Base-by-base conservation (phyloP, 2,329 filamentous ascomycete genomes). In the Escovopsis weberi region DNA sequence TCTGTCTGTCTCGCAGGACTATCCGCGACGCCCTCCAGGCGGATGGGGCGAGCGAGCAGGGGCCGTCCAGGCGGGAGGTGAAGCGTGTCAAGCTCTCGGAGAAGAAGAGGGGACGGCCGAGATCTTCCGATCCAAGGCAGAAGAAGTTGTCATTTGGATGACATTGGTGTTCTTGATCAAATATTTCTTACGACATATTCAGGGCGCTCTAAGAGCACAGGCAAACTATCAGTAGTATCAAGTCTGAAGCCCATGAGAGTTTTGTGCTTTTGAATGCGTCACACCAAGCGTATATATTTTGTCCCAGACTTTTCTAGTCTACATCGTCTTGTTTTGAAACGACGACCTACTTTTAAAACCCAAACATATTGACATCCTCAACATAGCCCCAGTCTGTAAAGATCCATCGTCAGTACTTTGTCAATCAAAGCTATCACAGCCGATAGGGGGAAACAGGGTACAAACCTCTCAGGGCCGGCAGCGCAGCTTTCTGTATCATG, bases 1-100 rank as follows among this genome's bases (percentile, higher is more conserved):
- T 83, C 8, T 98, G 91, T 58, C 71, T 98, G 2, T 95, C 88
- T 1, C 72, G 80, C 43, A 78, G 84, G 54, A 85, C 86, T 0
- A 96, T 98, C 52, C 81, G 81, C 38, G 85, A 95, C 53, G 82
- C 78, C 0, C 80, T 91, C 1, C 79, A 85, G 28, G 70, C 70
- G 43, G 61, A 69, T 46, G 55, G 55, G 39, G 40, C 55, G 26
- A 48, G 45, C 7, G 40, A 39, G 37, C 43, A 38, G 36, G 42
- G 43, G 12, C 61, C 62, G 35, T 53, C 56, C 11, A 63, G 60
- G 3, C 57, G 62, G 23, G 45, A 44, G 1, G 58, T 63, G 6
- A 70, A 68, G 49, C 62, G 55, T 40, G 38, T 55, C 2, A 65
- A 59, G 47, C 35, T 48, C 15, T 23, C 37, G 12, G 58, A 60